phyloP scores from a whole-genome alignment of 2,329 filamentous ascomycete genomes.

The Colletotrichum eremochloae region DNA sequence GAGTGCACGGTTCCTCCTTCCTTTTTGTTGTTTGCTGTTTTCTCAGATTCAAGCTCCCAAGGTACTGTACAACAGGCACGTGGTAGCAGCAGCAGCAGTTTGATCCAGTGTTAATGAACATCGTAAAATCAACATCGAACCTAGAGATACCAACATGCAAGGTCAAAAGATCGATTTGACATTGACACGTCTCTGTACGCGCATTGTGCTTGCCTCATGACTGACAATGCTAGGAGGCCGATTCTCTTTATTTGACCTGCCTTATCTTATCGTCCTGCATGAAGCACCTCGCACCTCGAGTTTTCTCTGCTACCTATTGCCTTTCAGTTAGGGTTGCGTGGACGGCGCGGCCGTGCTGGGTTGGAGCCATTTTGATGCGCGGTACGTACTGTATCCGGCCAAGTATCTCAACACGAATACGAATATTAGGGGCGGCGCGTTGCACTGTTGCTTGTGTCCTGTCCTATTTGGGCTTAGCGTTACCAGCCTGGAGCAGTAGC shows the following conservation, averaged over 20 bases:
- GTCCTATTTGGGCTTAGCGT: constrained; percentile 13
- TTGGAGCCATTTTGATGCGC: neutral
- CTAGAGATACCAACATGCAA: neutral
- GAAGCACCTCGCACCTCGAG: constrained; percentile 26
- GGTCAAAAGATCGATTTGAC: neutral
- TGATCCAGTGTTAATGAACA: neutral
- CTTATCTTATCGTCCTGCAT: constrained; percentile 31
- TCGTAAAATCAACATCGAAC: neutral
- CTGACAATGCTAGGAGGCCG: constrained; percentile 21
- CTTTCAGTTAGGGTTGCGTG: constrained; percentile 2
- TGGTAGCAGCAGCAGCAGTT: constrained; percentile 20
- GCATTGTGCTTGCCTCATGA: constrained; percentile 10
- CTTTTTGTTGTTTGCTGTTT: constrained; percentile 13
- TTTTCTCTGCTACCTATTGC: constrained; percentile 18
- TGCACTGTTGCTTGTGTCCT: neutral
- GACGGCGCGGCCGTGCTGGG: neutral
- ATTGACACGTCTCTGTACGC: neutral
- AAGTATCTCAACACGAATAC: constrained; percentile 35
- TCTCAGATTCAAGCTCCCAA: neutral
- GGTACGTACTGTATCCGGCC: constrained; percentile 21
- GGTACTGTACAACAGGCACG: constrained; percentile 15
- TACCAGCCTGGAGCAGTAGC: neutral
- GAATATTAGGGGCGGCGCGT: constrained; percentile 26
- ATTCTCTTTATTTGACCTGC: neutral
- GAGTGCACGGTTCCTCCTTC: constrained; percentile 31